Base-by-base conservation (phyloP, 2,329 filamentous ascomycete genomes). In the Dactylellina haptotyla region DNA sequence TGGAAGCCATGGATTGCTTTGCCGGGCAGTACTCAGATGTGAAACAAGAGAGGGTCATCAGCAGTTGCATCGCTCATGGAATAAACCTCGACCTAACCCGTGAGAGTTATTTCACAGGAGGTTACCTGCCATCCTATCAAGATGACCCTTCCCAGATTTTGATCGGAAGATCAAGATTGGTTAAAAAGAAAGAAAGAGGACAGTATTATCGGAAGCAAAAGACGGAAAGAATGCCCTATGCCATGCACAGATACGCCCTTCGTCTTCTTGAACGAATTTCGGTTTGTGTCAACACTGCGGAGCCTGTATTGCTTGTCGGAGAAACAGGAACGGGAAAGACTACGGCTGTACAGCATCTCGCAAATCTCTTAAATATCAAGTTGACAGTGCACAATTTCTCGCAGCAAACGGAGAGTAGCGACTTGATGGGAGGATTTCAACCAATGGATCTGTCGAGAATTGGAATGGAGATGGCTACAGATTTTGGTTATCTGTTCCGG, bases 251-350 rank as follows among this genome's bases (percentile, higher is more conserved):
- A 20, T 91, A 96, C 76, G 94, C 94, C 0, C 87, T 92, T 76
- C 87, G 90, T 75, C 84, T 97, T 10, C 86, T 99, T 56, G 96
- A 99, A 80, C 92, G 96, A 79, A 90, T 98, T 63, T 88, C 91
- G 1, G 89, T 92, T 37, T 90, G 93, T 1, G 87, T 97, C 4
- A 88, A 90, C 75, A 87, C 93, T 78, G 87, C 87, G n/a, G 95
- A 99, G 79, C 93, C 96, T 2, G 87, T 97, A 1, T 83, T 99
- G 16, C 87, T 99, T 26, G 95, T 99, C n/a, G 95, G 95, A 79
- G 95, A 99, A 83, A 99, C 95, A 5, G 95, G 95, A 83, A 97
- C 97, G 56, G 95, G 95, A 78, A 99, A 99, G 82, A 99, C 95
- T 0, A 97, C 95, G 0, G 91, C 95, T 25, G 89, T 99, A 12